phyloP scores from a whole-genome alignment of 2,329 filamentous ascomycete genomes.

The Fusarium nisikadoi region DNA sequence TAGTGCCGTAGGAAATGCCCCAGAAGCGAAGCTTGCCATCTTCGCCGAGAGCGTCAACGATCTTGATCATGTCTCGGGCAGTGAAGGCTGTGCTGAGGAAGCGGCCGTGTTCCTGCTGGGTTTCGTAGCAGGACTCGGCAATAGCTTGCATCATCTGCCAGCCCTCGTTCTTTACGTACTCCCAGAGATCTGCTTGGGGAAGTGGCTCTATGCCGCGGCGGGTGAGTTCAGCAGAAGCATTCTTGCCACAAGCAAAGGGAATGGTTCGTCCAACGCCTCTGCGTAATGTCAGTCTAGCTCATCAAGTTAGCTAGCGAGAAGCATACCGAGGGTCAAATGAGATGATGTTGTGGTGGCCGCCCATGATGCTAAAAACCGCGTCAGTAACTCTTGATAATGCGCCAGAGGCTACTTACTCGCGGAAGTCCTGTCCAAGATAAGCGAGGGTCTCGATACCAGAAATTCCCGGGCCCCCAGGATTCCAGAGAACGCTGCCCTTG shows the following conservation, averaged over 20 bases:
- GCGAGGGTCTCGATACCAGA: constrained; percentile 28
- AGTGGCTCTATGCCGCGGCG: constrained; percentile 7
- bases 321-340: constrained; percentile 39
- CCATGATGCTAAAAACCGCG: constrained; percentile 4
- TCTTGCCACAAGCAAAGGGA: constrained; percentile 19
- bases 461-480: constrained; percentile 52
- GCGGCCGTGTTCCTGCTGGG: constrained; percentile 41
- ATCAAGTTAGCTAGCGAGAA: rapidly evolving
- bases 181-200: constrained; percentile 20
- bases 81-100: constrained; percentile 50
- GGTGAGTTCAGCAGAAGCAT: background rate
- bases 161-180: constrained; percentile 9
- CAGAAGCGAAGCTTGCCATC: constrained; percentile 50
- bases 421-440: constrained; percentile 17
- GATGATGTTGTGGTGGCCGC: constrained; percentile 27
- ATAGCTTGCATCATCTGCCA: background rate
- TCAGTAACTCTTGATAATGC: background rate
- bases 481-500: constrained; percentile 52
- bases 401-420: background rate
- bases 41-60: constrained; percentile 52
- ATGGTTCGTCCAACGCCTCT: constrained; percentile 36
- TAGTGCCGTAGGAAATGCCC: constrained; percentile 45
- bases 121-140: constrained; percentile 40
- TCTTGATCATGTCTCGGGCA: constrained; percentile 53
- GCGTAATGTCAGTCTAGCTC: background rate